phyloP scores from a whole-genome alignment of 1,139 yeast genomes.

The Candida pseudoviswanathii region DNA sequence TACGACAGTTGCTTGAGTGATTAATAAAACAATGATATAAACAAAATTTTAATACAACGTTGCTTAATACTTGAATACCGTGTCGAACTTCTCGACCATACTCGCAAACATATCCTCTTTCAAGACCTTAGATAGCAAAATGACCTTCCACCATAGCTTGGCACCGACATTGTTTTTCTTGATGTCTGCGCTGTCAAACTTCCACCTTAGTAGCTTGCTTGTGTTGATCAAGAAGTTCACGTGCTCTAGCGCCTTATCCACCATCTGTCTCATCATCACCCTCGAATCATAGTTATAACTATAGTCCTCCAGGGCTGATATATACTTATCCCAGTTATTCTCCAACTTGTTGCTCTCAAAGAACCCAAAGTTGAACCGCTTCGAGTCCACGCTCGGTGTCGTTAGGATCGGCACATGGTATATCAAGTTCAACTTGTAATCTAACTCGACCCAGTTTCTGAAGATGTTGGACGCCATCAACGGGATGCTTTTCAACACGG shows the following conservation, averaged over 20 bases:
- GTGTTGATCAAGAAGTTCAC: conserved; percentile 10
- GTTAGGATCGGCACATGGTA: conserved; percentile 35
- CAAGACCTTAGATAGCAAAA: conserved; percentile 15
- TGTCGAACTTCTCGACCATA: conserved; percentile 14
- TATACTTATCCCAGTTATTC: conserved; percentile 23
- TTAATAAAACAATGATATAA: neutral
- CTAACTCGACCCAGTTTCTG: conserved; percentile 32
- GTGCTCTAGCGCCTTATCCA: conserved; percentile 13
- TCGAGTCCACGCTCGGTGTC: conserved; percentile 32
- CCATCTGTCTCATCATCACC: conserved; percentile 9
- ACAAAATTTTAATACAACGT: neutral
- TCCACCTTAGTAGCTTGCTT: conserved; percentile 7
- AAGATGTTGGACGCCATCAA: conserved; percentile 30
- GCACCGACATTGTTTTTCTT: conserved; percentile 1
- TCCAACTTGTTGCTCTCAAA: conserved; percentile 10
- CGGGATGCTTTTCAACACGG: conserved; percentile 22
- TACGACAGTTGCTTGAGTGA: conserved; percentile 32
- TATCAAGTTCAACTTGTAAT: conserved; percentile 19
- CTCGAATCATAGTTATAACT: conserved; percentile 16
- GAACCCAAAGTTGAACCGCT: conserved; percentile 18
- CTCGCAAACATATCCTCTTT: conserved; percentile 10
- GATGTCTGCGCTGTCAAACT: conserved; percentile 5
- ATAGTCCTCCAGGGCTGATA: conserved; percentile 24
- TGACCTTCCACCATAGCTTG: conserved; percentile 14
- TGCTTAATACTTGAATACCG: conserved; percentile 6